Conservation (phyloP, 257 asterid species). For the Solanum corneliomulleri region DNA sequence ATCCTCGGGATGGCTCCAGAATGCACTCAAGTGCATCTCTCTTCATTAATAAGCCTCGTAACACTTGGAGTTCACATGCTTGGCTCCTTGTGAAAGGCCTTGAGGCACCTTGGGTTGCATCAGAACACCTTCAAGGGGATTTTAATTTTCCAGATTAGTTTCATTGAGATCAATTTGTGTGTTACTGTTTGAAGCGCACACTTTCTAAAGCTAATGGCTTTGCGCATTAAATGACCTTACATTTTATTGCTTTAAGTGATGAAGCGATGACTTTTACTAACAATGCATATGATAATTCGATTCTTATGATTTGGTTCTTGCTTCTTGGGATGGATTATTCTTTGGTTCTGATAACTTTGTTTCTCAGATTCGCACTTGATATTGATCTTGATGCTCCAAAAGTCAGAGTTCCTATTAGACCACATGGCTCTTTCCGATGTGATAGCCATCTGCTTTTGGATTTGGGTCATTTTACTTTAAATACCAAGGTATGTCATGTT, state of each 20-base stretch:
- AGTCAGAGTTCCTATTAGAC: constrained; percentile 83
- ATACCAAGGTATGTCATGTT: constrained; percentile 57
- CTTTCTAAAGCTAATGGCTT: background rate
- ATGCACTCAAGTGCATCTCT: background rate
- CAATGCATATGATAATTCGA: background rate
- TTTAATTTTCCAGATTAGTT: background rate
- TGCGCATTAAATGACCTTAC: background rate
- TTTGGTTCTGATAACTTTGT: background rate
- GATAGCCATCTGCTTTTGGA: constrained; percentile 78
- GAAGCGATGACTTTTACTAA: background rate
- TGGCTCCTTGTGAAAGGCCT: background rate
- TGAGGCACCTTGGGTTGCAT: too few relatives aligned
- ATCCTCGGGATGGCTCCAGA: background rate
- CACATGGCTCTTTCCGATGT: constrained; percentile 32
- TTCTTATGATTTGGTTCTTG: background rate
- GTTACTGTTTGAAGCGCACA: background rate
- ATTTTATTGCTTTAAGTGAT: background rate
- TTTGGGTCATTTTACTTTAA: constrained; percentile 90
- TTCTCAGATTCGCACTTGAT: constrained; percentile 84
- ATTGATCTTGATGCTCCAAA: constrained; percentile 99
- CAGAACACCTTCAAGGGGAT: too few relatives aligned
- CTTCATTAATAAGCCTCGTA: background rate
- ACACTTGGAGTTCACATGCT: background rate
- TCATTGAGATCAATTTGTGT: background rate
- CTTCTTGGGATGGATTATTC: background rate